Base-by-base conservation (phyloP, 305 asterid species). In the Ilex paraguariensis region DNA sequence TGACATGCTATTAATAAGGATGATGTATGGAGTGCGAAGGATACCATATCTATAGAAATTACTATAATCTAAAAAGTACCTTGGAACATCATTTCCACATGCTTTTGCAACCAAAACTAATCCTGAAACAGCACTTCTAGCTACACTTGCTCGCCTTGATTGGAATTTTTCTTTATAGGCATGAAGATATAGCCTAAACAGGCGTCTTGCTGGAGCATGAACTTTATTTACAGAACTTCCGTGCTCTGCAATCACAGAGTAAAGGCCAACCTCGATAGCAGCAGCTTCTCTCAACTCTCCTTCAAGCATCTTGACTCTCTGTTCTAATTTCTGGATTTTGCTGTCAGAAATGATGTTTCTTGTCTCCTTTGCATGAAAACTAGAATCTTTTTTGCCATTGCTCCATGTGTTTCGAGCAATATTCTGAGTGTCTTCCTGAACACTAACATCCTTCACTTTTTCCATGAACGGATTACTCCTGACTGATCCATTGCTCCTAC, bases 151-250 rank as follows among this genome's bases (percentile, higher is more conserved):
- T 66, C 75, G 78, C 69, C 72, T 69, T 52, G 76, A 57, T 69
- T 62, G 81, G 10, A 82, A 66, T 65, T 75, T 75, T 46, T 72
- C 79, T 61, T 79, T 82, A 70, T 68, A 77, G 57, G 88, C 86
- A 73, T 90, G 86, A 69, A 83, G 71, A 75, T 81, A 87, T 70
- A 90, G 83, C 78, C 97, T 87, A 54, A 83, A 87, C 66, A 90
- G 81, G 61, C 97, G 89, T 55, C 94, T 81, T 56, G 97, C 94
- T 49, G 97, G 95, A 69, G 97, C 91, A 50, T 90, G 97, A 62
- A 87, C 94, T 78, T 90, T 90, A 75, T 69, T 85, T 62, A 59
- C 75, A 70, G 97, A 90, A 73, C 88, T 80, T 59, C 95, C 94
- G 49, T 90, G 97, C 74, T 90, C 95, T 21, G 97, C 94, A 71